These are phyloP conservation scores for Ascochyta rabiei DNA, from an alignment of 2,329 filamentous ascomycete genomes.

Conservation along the genomic window DNA sequence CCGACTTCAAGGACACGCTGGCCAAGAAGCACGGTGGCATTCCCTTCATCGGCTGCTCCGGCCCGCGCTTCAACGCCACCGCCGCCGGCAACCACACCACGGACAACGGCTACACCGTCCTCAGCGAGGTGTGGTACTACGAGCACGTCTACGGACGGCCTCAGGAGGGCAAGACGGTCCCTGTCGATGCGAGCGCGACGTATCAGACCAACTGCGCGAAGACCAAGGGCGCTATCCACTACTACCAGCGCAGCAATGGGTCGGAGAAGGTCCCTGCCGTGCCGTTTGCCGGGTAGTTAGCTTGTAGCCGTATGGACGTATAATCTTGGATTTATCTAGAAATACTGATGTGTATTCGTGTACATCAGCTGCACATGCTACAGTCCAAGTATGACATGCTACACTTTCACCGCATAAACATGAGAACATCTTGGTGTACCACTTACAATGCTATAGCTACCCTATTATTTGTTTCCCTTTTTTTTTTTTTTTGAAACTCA, in stretches of 20 bases:
- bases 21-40: constrained; percentile 57
- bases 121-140: constrained; percentile 72
- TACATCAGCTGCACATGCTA: too few species aligned
- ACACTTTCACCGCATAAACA: too few species aligned
- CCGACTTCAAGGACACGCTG: constrained; percentile 59
- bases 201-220: constrained; percentile 62
- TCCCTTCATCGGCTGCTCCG: constrained; percentile 67
- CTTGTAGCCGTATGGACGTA: too few species aligned
- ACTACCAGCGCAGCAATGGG: constrained; percentile 58
- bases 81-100: constrained; percentile 59
- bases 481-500: too few species aligned
- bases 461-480: too few species aligned
- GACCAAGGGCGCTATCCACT: constrained; percentile 59
- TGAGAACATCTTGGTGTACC: too few species aligned
- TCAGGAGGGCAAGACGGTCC: constrained; percentile 58
- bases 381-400: too few species aligned
- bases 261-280: constrained; percentile 41
- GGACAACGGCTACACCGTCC: constrained; percentile 63
- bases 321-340: too few species aligned
- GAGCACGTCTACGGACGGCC: constrained; percentile 63
- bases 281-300: constrained; percentile 24
- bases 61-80: constrained; percentile 66
- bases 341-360: too few species aligned
- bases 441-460: too few species aligned
- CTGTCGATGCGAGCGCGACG: constrained; percentile 56